Conservation (phyloP, 106 monocot species). For the Dioscorea alata region DNA sequence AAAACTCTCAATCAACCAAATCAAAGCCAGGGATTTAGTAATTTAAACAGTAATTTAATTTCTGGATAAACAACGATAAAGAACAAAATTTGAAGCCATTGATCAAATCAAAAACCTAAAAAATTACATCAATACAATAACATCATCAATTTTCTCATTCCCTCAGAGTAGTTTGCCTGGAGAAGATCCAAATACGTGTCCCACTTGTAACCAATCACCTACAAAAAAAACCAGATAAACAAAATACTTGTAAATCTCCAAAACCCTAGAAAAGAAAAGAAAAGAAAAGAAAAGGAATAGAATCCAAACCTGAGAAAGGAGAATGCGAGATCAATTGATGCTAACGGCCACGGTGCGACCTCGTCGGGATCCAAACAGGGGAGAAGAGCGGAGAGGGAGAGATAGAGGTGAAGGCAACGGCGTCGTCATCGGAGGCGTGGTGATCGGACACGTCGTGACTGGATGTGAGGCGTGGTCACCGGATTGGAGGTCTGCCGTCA, state of each 20-base stretch:
- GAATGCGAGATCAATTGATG: neutral
- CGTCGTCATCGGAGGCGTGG: too few species aligned
- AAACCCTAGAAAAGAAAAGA: neutral
- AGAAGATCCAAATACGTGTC: slow-evolving; percentile 6
- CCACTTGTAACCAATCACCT: slow-evolving; percentile 12
- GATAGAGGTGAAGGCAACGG: too few species aligned
- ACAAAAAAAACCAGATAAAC: neutral
- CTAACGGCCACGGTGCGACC: too few species aligned
- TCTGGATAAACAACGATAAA: neutral
- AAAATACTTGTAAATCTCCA: neutral
- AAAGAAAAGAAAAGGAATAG: neutral
- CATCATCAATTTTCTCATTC: neutral
- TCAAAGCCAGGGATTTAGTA: too few species aligned
- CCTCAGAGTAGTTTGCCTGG: slow-evolving; percentile 8
- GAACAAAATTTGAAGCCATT: neutral
- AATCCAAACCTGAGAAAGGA: neutral
- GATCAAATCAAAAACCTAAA: too few species aligned
- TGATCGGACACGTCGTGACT: too few species aligned
- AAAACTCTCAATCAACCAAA: too few species aligned
- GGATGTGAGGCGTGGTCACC: too few species aligned
- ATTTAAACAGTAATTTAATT: too few species aligned
- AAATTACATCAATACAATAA: neutral
- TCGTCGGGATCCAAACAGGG: too few species aligned
- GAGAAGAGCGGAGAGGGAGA: too few species aligned
- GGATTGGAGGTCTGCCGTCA: too few species aligned